These are phyloP conservation scores for Akanthomyces muscarius DNA, from an alignment of 2,329 filamentous ascomycete species.

Conservation along the genomic window DNA sequence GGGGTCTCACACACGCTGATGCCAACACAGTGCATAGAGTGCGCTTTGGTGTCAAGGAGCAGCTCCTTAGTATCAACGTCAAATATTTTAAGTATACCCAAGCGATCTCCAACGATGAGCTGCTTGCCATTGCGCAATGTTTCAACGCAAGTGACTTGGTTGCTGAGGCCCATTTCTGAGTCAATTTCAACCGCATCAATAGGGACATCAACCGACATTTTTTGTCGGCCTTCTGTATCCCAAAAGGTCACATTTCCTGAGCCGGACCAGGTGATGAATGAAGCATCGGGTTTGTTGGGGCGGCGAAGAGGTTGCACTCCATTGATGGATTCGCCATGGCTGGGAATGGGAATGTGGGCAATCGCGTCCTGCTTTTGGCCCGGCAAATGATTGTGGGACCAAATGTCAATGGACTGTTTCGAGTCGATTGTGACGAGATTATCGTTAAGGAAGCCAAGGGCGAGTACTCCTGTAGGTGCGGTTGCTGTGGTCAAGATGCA, in stretches of 20 bases:
- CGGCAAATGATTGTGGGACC: conserved; percentile 44
- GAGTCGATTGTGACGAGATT: conserved; percentile 73
- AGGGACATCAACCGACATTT: conserved; percentile 59
- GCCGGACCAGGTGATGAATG: conserved; percentile 86
- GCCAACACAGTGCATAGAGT: conserved; percentile 78
- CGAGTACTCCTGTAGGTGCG: conserved; percentile 49
- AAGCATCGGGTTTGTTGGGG: conserved; percentile 58
- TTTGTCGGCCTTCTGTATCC: conserved; percentile 67
- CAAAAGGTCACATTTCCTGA: conserved; percentile 80
- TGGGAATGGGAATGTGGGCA: conserved; percentile 54
- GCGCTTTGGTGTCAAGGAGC: conserved; percentile 73
- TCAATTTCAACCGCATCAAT: conserved; percentile 59
- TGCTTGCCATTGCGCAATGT: conserved; percentile 59
- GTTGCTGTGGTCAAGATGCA: conserved; percentile 38
- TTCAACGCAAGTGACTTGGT: conserved; percentile 57
- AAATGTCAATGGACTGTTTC: conserved; percentile 69
- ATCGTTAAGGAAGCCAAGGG: conserved; percentile 63
- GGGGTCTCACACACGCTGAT: conserved; percentile 67
- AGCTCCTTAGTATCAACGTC: conserved; percentile 59
- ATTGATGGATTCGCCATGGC: conserved; percentile 61
- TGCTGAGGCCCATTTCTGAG: conserved; percentile 48
- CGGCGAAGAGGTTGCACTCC: conserved; percentile 66
- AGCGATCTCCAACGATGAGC: conserved; percentile 79
- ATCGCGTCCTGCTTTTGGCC: conserved; percentile 35
- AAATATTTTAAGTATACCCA: conserved; percentile 73